Percentiles rank a stretch among this genome's conserved stretches.
These are phyloP conservation scores for Athelia sp. DNA, from an alignment of 1,284 basidiomycete genomes.

Conservation along the genomic window DNA sequence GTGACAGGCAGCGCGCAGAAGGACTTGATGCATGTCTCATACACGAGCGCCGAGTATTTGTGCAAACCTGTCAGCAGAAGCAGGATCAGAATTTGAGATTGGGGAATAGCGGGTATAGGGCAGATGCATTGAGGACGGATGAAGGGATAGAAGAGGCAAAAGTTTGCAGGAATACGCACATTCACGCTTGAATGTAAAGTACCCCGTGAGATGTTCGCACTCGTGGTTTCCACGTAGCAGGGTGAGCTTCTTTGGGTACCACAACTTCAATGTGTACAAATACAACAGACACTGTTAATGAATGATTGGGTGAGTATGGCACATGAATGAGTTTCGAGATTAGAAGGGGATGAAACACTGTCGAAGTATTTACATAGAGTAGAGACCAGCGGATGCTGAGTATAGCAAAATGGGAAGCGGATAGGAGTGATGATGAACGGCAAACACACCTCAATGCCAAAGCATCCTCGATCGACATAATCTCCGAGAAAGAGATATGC, in stretches of 20 bases:
- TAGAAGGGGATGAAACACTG: slow-evolving; percentile 10
- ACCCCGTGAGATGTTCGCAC: slow-evolving; percentile 93
- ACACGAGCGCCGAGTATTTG: slow-evolving; percentile 86
- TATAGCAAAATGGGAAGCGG: too few relatives aligned
- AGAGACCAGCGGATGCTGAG: too few relatives aligned
- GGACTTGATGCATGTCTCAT: slow-evolving; percentile 87
- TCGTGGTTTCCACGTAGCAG: slow-evolving; percentile 97
- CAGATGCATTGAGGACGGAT: slow-evolving; percentile 6
- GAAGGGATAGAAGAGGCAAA: too few relatives aligned
- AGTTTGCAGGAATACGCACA: slow-evolving; percentile 50
- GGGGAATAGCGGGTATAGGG: neutral
- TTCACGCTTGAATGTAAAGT: slow-evolving; percentile 96
- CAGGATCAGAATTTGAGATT: slow-evolving; percentile 1
- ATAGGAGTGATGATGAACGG: too few relatives aligned
- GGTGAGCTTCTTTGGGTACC: slow-evolving; percentile 87
- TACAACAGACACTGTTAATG: slow-evolving; percentile 73
- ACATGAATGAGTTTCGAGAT: slow-evolving; percentile 10
- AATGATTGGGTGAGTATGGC: neutral
- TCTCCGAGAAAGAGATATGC: slow-evolving; percentile 96
- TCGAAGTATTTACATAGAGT: too few relatives aligned
- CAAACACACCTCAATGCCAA: slow-evolving; percentile 80
- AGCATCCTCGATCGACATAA: slow-evolving; percentile 97
- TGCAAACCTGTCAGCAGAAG: slow-evolving; percentile 91
- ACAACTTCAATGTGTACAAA: slow-evolving; percentile 90
- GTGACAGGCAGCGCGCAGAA: slow-evolving; percentile 91